Base-by-base conservation (phyloP, 176 grass and related monocot genomes). In the Rhynchospora tenuis region DNA sequence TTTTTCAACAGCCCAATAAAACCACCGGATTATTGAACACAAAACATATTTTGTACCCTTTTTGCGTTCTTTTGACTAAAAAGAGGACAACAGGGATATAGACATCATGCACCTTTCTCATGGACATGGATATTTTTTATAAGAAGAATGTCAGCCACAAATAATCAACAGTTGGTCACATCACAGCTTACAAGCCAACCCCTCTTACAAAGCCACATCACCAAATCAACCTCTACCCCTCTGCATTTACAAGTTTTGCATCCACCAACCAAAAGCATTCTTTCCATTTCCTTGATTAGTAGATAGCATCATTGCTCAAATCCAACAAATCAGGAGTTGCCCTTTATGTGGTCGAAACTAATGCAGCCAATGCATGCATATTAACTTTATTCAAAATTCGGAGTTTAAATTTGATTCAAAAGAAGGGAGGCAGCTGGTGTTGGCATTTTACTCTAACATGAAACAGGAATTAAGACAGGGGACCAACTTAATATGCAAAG, bases 131-230 rank as follows among this genome's bases (percentile, higher is more conserved):
- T 38, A 38, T 38, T 55, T 33, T 77, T 29, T 56, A 12, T 45
- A 44, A 71, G 9, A 22, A 46, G 48, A 46, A 55, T 77, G 9
- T 27, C 24, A 33, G 50, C 73, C 73, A 56, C 73, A 77, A 77
- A 77, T 56, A 56, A 56, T 77, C 73, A 56, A 56, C 26, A 77
- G 50, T 76, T 56, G 26, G 73, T 56, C 26, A 77, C 73, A 77
- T 77, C 73, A 71, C 73, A 77, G 24, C 50, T 77, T 77, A 77
- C 73, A 77, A 56, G 48, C 73, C 50, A 77, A 77, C 73, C 50
- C 3, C 47, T 19, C 50, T 33, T 77, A 56, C 24, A 77, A 77
- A 52, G 48, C 73, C 73, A 54, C 73, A 76, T 76, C 48, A 29
- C 48, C 47, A 77, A 33, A 56, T 71, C 50, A 77, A 29, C 55